phyloP scores from a whole-genome alignment of 176 grass and related monocot species.

The Coix lacrymajobi region DNA sequence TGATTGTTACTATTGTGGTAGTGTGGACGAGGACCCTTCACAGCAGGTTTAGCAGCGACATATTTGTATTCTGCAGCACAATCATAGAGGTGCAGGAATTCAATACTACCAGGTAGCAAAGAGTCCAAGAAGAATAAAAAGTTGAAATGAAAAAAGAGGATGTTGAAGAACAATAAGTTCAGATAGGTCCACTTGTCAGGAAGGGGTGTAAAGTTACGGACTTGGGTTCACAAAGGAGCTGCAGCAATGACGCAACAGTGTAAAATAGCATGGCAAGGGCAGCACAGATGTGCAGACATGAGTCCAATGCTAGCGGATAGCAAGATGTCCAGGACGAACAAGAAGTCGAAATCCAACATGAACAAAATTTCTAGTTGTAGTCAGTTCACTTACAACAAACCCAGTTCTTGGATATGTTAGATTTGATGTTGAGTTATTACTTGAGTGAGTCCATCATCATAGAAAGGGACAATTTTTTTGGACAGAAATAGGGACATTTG shows the following conservation, averaged over 20 bases:
- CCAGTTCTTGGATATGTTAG: neutral
- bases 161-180: neutral
- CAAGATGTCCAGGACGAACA: neutral
- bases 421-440: neutral
- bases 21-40: neutral
- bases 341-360: neutral
- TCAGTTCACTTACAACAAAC: neutral
- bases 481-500: neutral
- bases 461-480: neutral
- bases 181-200: neutral
- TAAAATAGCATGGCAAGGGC: neutral
- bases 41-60: neutral
- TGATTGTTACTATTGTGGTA: neutral
- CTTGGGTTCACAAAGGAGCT: neutral
- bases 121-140: neutral
- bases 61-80: neutral
- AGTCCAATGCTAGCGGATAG: neutral
- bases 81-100: neutral
- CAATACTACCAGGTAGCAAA: neutral
- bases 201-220: neutral
- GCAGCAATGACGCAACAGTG: neutral
- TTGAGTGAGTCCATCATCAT: neutral
- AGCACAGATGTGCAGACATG: neutral
- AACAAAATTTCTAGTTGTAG: neutral
- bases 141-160: neutral